These are phyloP conservation scores for Sicyos edulis DNA, from an alignment of 306 rosid genomes.

Conservation along the genomic window DNA sequence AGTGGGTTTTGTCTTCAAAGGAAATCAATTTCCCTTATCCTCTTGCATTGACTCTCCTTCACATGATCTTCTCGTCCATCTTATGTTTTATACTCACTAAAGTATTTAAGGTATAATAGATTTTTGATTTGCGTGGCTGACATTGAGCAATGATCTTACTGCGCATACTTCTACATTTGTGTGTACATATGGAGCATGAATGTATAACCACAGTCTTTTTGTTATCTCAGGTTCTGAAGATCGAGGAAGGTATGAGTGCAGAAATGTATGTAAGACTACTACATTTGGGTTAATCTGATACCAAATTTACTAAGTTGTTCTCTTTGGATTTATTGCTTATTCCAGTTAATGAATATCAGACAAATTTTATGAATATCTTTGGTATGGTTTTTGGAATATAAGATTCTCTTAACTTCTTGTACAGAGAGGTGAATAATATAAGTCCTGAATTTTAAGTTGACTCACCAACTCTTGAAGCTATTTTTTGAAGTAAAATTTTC, in stretches of 20 bases:
- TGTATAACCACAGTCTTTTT: slow-evolving; percentile 10
- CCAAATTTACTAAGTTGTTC: slow-evolving; percentile 11
- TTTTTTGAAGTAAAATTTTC: neutral
- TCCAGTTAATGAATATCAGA: neutral
- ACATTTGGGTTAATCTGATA: slow-evolving; percentile 15
- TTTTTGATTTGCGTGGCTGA: slow-evolving; percentile 14
- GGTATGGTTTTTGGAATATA: neutral
- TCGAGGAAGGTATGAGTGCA: slow-evolving; percentile 92
- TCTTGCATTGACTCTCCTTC: slow-evolving; percentile 90
- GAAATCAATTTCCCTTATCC: slow-evolving; percentile 97
- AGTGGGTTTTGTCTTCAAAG: slow-evolving; percentile 98
- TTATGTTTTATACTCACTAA: slow-evolving; percentile 77
- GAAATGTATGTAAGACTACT: slow-evolving; percentile 64
- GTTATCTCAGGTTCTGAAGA: slow-evolving; percentile 69
- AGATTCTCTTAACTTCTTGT: neutral
- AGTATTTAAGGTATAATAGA: slow-evolving; percentile 65
- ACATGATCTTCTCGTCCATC: slow-evolving; percentile 94
- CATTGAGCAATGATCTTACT: slow-evolving; percentile 15
- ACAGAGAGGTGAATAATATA: neutral
- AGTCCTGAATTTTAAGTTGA: neutral
- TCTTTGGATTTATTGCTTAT: neutral
- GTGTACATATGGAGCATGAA: neutral
- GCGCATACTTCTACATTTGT: slow-evolving; percentile 8
- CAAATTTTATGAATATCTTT: neutral
- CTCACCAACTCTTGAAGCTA: neutral